Conservation (phyloP, 2,329 filamentous ascomycete species). For the Chrysoporthe deuterocubensis region DNA sequence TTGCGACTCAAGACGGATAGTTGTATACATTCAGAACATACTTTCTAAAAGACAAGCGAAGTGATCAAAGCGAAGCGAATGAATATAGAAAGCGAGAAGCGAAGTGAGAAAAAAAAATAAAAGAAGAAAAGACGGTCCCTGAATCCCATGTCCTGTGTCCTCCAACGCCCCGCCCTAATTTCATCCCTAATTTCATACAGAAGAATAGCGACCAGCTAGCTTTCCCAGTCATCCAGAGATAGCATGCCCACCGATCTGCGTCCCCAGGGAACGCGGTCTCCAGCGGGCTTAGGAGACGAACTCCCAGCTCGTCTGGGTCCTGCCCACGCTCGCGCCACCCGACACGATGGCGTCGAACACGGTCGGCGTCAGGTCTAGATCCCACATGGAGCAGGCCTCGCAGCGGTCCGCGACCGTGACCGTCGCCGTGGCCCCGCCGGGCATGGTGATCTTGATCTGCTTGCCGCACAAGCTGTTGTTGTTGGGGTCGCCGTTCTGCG, state of each 20-base stretch:
- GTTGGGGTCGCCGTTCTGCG: conserved; percentile 16
- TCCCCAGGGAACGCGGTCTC: neutral
- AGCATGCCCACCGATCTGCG: neutral
- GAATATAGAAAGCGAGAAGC: neutral
- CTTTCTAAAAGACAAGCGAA: too few relatives aligned
- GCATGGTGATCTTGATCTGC: conserved; percentile 15
- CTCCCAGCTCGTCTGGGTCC: conserved; percentile 14
- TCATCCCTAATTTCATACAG: neutral
- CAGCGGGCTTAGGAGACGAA: neutral
- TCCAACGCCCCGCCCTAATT: neutral
- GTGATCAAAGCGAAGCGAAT: neutral
- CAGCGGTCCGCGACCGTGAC: conserved; percentile 15
- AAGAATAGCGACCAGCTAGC: neutral
- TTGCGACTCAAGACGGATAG: too few relatives aligned
- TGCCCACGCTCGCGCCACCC: neutral
- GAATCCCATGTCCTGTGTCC: neutral
- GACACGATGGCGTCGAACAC: conserved; percentile 7
- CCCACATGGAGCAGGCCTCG: conserved; percentile 10
- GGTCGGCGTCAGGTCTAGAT: conserved; percentile 16
- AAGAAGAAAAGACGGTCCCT: neutral
- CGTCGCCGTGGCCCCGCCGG: neutral
- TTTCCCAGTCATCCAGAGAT: neutral
- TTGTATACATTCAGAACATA: too few relatives aligned
- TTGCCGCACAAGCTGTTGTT: conserved; percentile 19
- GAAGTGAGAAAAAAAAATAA: neutral